phyloP scores from a whole-genome alignment of 495 filamentous ascomycete species.

The Lophium mytilinum region DNA sequence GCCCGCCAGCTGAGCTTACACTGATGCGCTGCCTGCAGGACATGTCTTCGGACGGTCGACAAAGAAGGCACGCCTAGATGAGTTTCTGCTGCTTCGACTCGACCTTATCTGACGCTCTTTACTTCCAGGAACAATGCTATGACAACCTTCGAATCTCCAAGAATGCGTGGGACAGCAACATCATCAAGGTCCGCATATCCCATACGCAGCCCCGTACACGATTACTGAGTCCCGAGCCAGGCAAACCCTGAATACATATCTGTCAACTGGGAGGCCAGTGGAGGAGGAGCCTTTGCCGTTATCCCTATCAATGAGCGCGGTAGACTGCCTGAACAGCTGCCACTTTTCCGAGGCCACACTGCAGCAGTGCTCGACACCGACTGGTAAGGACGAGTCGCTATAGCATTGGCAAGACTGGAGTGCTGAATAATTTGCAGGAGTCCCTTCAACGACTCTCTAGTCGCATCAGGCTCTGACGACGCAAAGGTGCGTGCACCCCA shows the following conservation, averaged over 20 bases:
- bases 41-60: slow-evolving; percentile 95
- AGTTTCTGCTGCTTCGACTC: background rate
- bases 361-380: slow-evolving; percentile 94
- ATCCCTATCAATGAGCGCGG: slow-evolving; percentile 85
- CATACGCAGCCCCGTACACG: background rate
- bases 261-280: slow-evolving; percentile 97
- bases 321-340: slow-evolving; percentile 83
- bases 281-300: slow-evolving; percentile 94
- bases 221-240: slow-evolving; percentile 37
- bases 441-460: slow-evolving; percentile 86
- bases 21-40: slow-evolving; percentile 48
- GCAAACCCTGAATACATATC: slow-evolving; percentile 92
- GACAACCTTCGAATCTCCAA: slow-evolving; percentile 90
- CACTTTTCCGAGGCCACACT: slow-evolving; percentile 91
- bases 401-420: slow-evolving; percentile 27
- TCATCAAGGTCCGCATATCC: slow-evolving; percentile 66
- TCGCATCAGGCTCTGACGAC: slow-evolving; percentile 92
- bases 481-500: slow-evolving; percentile 55
- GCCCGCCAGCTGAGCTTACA: slow-evolving; percentile 30
- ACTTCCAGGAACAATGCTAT: slow-evolving; percentile 72
- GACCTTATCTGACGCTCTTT: slow-evolving; percentile 5
- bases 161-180: slow-evolving; percentile 98
- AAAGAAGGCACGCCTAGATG: slow-evolving; percentile 51
- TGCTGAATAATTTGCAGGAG: slow-evolving; percentile 51
- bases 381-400: slow-evolving; percentile 52